These are phyloP conservation scores for Talinum fruticosum DNA, from an alignment of 148 eudicot species.

Conservation along the genomic window DNA sequence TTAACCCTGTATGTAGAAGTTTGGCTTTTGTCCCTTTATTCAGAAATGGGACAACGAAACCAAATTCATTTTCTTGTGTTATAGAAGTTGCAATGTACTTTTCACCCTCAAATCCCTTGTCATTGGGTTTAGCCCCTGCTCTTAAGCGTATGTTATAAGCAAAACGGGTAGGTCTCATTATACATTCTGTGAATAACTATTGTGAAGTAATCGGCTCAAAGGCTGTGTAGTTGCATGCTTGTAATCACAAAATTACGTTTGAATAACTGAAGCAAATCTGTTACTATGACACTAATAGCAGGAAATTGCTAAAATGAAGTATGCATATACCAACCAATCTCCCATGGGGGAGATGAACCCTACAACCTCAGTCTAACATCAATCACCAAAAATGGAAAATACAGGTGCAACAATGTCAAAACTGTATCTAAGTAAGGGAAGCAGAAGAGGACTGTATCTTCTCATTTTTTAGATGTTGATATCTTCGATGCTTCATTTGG, in stretches of 20 bases:
- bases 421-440: constrained; percentile 7
- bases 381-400: constrained; percentile 11
- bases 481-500: constrained; percentile 37
- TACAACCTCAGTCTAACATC: constrained; percentile 17
- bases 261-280: constrained; percentile 8
- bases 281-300: constrained; percentile 9
- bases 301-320: constrained; percentile 8
- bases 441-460: constrained; percentile 10
- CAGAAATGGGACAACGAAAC: not conserved
- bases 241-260: not conserved
- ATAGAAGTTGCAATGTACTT: not conserved
- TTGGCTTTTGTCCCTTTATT: not conserved
- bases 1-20: not conserved
- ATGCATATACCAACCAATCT: constrained; percentile 15
- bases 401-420: constrained; percentile 20
- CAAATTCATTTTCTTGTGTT: not conserved
- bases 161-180: no score
- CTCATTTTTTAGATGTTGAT: constrained; percentile 36
- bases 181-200: not conserved
- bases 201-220: not conserved
- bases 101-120: not conserved
- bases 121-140: not conserved
- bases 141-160: no score
- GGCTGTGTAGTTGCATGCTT: not conserved
- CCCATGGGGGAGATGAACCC: constrained; percentile 6